Evolutionary conservation across 176 grass and related monocot genomes (phyloP).

Genomic region (Leersia perrieri): DNA sequence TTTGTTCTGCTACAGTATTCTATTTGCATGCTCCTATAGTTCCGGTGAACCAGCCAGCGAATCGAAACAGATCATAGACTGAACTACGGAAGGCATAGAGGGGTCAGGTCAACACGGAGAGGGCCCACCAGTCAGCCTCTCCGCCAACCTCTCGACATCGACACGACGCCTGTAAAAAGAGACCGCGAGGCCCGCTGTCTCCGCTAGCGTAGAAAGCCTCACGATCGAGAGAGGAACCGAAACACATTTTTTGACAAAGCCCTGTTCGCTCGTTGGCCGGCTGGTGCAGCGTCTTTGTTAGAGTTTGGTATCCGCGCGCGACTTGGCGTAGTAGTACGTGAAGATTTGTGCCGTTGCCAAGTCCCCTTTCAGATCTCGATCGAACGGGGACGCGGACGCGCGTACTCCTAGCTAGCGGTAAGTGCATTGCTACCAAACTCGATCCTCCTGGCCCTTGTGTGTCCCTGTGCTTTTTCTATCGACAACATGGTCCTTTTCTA

Average conservation of each 20-base stretch:
- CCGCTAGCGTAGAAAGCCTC: not conserved
- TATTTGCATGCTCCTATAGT: not conserved
- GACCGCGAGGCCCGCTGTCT: not conserved
- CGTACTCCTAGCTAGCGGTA: not conserved
- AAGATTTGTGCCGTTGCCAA: constrained; percentile 34
- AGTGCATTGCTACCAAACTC: not conserved
- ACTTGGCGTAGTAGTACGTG: constrained; percentile 16
- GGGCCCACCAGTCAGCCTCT: not conserved
- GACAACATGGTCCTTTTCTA: constrained; percentile 4
- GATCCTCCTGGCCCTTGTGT: constrained; percentile 19
- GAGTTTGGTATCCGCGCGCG: constrained; percentile 33
- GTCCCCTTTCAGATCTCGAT: constrained; percentile 16
- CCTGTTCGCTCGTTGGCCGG: not conserved
- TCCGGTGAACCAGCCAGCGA: too few relatives aligned
- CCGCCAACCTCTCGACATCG: not conserved
- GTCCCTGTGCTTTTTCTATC: not conserved
- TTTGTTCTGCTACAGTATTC: not conserved
- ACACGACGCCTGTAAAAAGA: not conserved
- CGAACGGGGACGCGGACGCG: not conserved
- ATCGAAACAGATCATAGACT: too few relatives aligned
- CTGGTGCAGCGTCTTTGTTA: constrained; percentile 35
- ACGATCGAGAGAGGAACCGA: not conserved
- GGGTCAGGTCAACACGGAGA: not conserved
- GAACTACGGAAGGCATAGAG: not conserved
- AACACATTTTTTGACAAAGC: not conserved